Evolutionary conservation across 176 grass and related monocot genomes (phyloP), one percentile per base, ranked within the genome.

Genomic region (Thinopyrum elongatum): DNA sequence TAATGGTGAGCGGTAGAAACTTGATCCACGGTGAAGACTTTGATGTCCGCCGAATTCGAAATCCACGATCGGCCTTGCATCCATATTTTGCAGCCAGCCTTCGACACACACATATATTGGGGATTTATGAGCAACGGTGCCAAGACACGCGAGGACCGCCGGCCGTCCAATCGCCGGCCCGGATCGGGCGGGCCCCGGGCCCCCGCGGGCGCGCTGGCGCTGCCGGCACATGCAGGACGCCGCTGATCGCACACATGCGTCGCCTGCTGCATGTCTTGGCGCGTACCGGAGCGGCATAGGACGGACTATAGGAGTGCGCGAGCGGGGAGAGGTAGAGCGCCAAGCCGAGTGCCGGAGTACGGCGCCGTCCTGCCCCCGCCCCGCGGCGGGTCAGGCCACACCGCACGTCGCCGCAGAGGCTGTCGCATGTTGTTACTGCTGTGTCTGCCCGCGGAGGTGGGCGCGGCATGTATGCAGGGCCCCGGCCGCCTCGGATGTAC

Each of bases 61-160:
- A 58, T 22, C 6, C 53, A 22, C 7, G 53, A 58, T 58, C 53
- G 21, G 49, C 49, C 49, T 53, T 53, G 15, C 47, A 53, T 53
- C 49, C 49, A 53, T 16, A 53, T 53, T 19, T 5, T 19, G 49
- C 16, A 7, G 49, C 49, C 49, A 53, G 49, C 49, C 49, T 53
- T 53, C 2, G 49, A 19, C 16, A 53, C 16, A 53, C 19, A 58
- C 7, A 58, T 22, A 58, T 21, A 35, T 13, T n/a, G 68, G 68
- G 34, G 35, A 71, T 39, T 71, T 71, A 71, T 41, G 68, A 71
- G 68, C 68, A 71, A 41, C 68, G 65, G 68, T 17, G 38, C 71
- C 23, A 47, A 27, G 23, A 74, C 26, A 17, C 3, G 75, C 17
- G 10, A 35, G 75, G 75, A 23, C 77, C 57, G n/a, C 57, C 23